Base-by-base conservation (phyloP, 2,329 filamentous ascomycete genomes). In the Claviceps africana region DNA sequence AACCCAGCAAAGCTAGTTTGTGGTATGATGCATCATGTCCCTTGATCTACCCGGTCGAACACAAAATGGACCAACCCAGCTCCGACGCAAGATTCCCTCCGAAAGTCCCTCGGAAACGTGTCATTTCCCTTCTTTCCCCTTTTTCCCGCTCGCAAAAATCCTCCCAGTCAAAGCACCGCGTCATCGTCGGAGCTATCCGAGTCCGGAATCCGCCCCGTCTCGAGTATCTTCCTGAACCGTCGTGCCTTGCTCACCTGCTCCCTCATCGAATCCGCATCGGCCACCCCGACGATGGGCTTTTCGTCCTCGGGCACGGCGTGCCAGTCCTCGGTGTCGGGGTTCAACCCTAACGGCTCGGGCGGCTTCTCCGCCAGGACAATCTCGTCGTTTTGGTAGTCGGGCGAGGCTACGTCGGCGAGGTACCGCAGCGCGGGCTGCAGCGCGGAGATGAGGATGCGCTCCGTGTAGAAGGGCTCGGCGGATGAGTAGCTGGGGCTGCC, bases 401-500 rank as follows among this genome's bases (percentile, higher is more conserved):
- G 53, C 3, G 62, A 57, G 2, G 67, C 61, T 5, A 77, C 74
- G 13, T 84, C 73, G 39, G 77, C 69, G 48, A 89, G 70, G 74
- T 82, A 89, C 40, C 69, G 64, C 2, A 88, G 64, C 28, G 86
- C 75, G 2, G 70, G 64, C 13, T 62, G 59, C 56, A 79, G 75
- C 0, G 77, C 75, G 11, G 63, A 64, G 13, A 83, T 70, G 50
- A 90, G 73, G 55, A 87, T 75, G 39, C 72, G 70, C 64, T 94
- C 86, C 8, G 69, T 69, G 60, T 80, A 72, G 35, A 72, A 62
- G 1, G 67, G 59, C 55, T 85, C 79, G 3, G 83, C 83, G 1
- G 82, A 77, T n/a, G 83, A 83, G 65, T 84, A 85, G 55, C 81
- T 76, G 4, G 85, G 84, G 56, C 79, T 85, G 5, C 84, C 83